A percentile compares a stretch with the other conserved stretches of the same genome.
Conservation (phyloP, 1,284 basidiomycete species). For the Boletus mariae region DNA sequence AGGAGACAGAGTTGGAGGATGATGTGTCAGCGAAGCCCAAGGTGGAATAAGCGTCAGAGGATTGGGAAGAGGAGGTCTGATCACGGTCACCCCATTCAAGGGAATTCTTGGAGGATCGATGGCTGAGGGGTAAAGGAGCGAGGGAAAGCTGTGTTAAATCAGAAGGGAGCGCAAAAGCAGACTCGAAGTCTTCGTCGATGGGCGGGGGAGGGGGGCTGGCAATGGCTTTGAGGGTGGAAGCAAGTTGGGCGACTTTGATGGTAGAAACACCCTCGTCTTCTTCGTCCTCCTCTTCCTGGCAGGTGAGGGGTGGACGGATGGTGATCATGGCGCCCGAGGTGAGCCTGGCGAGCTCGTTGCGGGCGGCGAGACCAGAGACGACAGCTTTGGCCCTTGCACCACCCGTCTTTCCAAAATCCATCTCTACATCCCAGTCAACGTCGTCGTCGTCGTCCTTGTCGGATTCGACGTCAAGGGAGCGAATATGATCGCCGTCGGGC, state of each 20-base stretch:
- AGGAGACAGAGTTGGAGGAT: slow-evolving; percentile 66
- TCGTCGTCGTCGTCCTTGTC: slow-evolving; percentile 60
- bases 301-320: slow-evolving; percentile 58
- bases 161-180: slow-evolving; percentile 71
- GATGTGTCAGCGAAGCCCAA: slow-evolving; percentile 70
- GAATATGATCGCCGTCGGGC: slow-evolving; percentile 65
- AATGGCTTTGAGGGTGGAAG: slow-evolving; percentile 34
- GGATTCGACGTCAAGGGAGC: slow-evolving; percentile 48
- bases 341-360: slow-evolving; percentile 28
- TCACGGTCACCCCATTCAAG: slow-evolving; percentile 82
- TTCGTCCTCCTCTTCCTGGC: slow-evolving; percentile 52
- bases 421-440: slow-evolving; percentile 74
- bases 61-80: slow-evolving; percentile 74
- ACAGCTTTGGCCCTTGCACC: slow-evolving; percentile 46
- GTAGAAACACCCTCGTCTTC: slow-evolving; percentile 64
- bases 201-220: slow-evolving; percentile 34
- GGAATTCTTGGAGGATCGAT: slow-evolving; percentile 73
- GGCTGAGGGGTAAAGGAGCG: slow-evolving; percentile 64
- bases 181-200: slow-evolving; percentile 70
- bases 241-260: slow-evolving; percentile 64
- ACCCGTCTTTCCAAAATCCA: slow-evolving; percentile 60
- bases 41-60: slow-evolving; percentile 76
- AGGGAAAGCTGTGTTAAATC: slow-evolving; percentile 76
- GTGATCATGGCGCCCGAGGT: slow-evolving; percentile 43
- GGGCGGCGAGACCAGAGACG: slow-evolving; percentile 36